Evolutionary conservation across 2,329 filamentous ascomycete species (phyloP).

Genomic region (Mollisia scopiformis): DNA sequence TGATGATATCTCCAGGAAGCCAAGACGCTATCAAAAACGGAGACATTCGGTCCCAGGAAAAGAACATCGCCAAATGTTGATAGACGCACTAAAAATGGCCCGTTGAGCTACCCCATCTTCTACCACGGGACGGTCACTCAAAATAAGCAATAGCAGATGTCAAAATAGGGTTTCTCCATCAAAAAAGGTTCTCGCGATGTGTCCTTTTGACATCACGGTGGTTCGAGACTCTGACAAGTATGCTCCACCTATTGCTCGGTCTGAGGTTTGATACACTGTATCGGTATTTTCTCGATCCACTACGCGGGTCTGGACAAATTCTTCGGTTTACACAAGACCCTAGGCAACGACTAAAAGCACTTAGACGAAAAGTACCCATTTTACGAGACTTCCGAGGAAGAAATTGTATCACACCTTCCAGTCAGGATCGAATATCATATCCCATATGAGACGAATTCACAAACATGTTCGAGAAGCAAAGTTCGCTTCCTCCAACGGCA

Average conservation of each 20-base stretch:
- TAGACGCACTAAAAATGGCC: neutral
- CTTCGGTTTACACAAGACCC: too few species aligned
- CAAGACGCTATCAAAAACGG: neutral
- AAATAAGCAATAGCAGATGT: neutral
- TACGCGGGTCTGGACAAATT: too few species aligned
- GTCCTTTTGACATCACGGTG: neutral
- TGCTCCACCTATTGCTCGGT: neutral
- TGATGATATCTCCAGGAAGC: too few species aligned
- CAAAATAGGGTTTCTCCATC: neutral
- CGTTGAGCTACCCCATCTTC: neutral
- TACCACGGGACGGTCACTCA: neutral
- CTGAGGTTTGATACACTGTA: too few species aligned
- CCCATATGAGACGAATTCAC: neutral
- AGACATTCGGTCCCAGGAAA: neutral
- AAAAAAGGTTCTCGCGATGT: neutral
- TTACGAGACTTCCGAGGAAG: too few species aligned
- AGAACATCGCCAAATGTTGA: neutral
- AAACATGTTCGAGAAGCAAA: neutral
- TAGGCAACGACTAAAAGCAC: too few species aligned
- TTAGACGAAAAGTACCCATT: too few species aligned
- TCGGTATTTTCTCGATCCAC: too few species aligned
- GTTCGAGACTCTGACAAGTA: neutral
- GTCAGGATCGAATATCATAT: too few species aligned
- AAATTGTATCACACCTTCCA: too few species aligned
- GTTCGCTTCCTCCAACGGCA: neutral